Evolutionary conservation across 257 asterid genomes (phyloP), one percentile per base, ranked within the genome.

Genomic region (Rhazya stricta): DNA sequence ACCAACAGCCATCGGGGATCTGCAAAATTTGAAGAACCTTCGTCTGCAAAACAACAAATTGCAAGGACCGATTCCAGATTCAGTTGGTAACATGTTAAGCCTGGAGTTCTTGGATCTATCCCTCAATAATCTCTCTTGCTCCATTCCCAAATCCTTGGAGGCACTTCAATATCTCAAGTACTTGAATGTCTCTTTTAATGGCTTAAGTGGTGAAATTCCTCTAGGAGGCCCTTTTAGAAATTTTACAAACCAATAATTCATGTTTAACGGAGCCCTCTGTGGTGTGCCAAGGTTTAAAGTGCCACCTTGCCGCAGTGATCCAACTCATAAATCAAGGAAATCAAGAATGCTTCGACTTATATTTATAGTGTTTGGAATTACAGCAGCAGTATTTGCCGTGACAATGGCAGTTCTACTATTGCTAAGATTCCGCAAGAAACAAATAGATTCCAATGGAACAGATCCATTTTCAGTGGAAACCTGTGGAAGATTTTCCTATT

Each of bases 201-300:
- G 32, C 5, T 39, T 66, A 37, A 37, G 18, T 9, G 71, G 71
- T 37, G 50, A 37, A 39, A 68, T 68, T 42, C 73, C 73, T 45
- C 27, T 36, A 16, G 27, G 29, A 0, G 71, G 71, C 32, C 51
- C 51, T 23, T 67, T 67, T 23, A 67, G 3, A 21, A 39, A 67
- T 36, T 67, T 67, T 21, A 10, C 32, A 5, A 9, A 9, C 12
- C 46, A 45, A n/a, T 27, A 57, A 9, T 68, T 68, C 57, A 43
- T 43, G 30, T 68, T 36, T 1, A 68, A 68, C 27, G 41, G 15
- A 25, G 73, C 27, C 5, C 29, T 68, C 1, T 68, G 73, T 43
- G 73, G 73, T 25, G 73, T 13, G 9, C 60, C 34, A 7, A 69
- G 73, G 37, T 69, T 69, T 25, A 19, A 27, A 11, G 73, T 69